Evolutionary conservation across 139 green algal genomes (phyloP).

Genomic region (Chlorella sp.): DNA sequence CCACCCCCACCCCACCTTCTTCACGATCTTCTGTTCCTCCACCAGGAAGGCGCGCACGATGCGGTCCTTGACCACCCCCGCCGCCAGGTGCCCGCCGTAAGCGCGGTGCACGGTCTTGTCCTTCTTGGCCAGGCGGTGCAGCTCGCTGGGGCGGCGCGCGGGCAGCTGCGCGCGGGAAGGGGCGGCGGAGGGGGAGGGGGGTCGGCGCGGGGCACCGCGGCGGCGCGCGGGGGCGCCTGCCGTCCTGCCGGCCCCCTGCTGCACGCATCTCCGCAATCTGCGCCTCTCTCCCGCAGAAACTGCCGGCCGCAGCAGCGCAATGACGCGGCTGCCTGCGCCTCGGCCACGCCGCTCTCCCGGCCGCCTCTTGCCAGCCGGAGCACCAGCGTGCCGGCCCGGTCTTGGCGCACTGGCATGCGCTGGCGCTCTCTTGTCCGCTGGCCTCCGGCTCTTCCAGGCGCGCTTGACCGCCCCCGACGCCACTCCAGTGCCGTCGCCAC

Average conservation of each 20-base stretch:
- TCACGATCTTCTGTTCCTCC: slow-evolving; percentile 99
- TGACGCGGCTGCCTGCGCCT: too few relatives aligned
- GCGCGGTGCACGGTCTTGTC: slow-evolving; percentile 94
- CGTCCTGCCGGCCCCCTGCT: not conserved
- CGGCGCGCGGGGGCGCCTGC: not conserved
- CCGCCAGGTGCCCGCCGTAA: slow-evolving; percentile 92
- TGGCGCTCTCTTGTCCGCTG: too few relatives aligned
- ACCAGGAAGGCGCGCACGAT: slow-evolving; percentile 97
- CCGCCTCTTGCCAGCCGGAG: too few relatives aligned
- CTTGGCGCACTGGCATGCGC: too few relatives aligned
- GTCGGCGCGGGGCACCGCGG: not conserved
- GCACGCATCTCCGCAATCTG: too few relatives aligned
- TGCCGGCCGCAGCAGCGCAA: too few relatives aligned
- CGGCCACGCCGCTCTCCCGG: too few relatives aligned
- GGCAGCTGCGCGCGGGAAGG: slow-evolving; percentile 67
- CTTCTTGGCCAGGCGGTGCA: slow-evolving; percentile 81
- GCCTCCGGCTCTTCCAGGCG: too few relatives aligned
- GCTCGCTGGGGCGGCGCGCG: slow-evolving; percentile 58
- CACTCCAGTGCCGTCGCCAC: too few relatives aligned
- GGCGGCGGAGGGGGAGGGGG: not conserved
- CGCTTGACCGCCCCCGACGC: too few relatives aligned
- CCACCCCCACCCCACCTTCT: slow-evolving; percentile 82
- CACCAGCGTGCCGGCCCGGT: too few relatives aligned
- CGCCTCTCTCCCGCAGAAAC: too few relatives aligned
- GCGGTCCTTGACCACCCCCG: slow-evolving; percentile 82